Evolutionary conservation across 1,139 yeast species (phyloP), one percentile per base, ranked within the genome.

Genomic region (Meyerozyma carpophila): DNA sequence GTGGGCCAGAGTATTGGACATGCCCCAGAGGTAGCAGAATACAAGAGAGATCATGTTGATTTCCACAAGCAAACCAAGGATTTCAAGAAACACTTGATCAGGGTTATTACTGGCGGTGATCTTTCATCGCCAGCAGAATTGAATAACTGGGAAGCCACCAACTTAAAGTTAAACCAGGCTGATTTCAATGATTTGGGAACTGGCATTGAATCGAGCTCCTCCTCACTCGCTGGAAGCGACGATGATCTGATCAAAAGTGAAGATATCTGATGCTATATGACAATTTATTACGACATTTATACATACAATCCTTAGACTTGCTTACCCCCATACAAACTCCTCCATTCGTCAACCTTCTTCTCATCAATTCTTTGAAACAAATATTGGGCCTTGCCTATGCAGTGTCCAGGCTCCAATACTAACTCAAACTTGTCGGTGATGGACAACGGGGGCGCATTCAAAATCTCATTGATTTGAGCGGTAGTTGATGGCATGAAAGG

Each of bases 1-100:
- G 95, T 91, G 2, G 98, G 98, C 0, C 93, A 88, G 82, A 85
- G 95, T 39, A 78, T 91, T 34, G 98, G 97, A 0, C 97, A 91
- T 59, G 54, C 76, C 0, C 78, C 77, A 0, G 75, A 68, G 10
- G 64, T 65, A 1, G 56, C 63, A 1, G 89, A 82, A 51, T 70
- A 62, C 51, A 63, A 67, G 44, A 70, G 93, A 55, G 66, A 67
- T 43, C 73, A 66, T 45, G 55, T 70, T 21, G 73, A 72, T 27
- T 74, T 79, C 49, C 66, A 68, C 8, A 66, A 73, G 32, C 76
- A 76, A 51, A 66, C 81, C 0, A 74, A 73, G 43, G 76, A 73
- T 43, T 63, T 70, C 46, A 81, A 74, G 55, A 54, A 75, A 51
- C 73, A 68, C 43, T 78, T 84, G 49, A 81, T 82, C 38, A 64